phyloP scores from a whole-genome alignment of 169 alveolate species.

The Eimeria acervulina region DNA sequence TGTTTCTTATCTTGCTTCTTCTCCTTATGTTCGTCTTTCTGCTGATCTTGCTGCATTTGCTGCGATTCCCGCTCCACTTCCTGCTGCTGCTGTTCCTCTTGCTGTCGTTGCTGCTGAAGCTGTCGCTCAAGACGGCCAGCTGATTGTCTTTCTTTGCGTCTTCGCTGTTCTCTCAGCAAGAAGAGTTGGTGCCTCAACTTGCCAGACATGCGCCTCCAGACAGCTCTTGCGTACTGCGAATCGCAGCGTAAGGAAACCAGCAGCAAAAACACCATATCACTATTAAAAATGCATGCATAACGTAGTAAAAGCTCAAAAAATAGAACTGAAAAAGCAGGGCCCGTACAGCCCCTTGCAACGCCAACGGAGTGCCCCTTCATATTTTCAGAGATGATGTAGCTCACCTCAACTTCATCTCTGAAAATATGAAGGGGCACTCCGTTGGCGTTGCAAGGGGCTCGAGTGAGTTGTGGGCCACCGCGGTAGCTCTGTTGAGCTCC shows the following conservation, averaged over 20 bases:
- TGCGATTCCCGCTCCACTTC: not conserved
- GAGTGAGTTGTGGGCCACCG: not conserved
- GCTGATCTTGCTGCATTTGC: not conserved
- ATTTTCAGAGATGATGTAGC: not conserved
- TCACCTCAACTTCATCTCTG: conserved; percentile 33
- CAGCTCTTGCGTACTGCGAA: conserved; percentile 37
- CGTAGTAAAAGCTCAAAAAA: no score
- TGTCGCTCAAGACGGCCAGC: not conserved
- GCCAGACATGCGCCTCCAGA: conserved; percentile 53
- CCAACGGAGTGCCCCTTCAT: conserved; percentile 26
- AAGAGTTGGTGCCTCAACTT: conserved; percentile 48
- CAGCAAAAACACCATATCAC: not conserved
- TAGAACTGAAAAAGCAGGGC: no score
- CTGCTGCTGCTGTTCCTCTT: not conserved
- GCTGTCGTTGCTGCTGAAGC: not conserved
- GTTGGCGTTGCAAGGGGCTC: conserved; percentile 13
- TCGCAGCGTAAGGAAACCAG: not conserved
- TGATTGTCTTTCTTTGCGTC: not conserved
- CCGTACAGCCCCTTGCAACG: not conserved
- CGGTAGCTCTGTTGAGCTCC: not conserved
- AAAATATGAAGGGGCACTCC: conserved; percentile 58
- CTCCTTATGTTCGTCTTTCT: not conserved
- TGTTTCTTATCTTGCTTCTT: not conserved
- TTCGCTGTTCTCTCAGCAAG: conserved; percentile 7
- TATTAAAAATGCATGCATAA: no score